These are phyloP conservation scores for Sugiyamaella chiloensis DNA, from an alignment of 805 yeast species.

Conservation along the genomic window DNA sequence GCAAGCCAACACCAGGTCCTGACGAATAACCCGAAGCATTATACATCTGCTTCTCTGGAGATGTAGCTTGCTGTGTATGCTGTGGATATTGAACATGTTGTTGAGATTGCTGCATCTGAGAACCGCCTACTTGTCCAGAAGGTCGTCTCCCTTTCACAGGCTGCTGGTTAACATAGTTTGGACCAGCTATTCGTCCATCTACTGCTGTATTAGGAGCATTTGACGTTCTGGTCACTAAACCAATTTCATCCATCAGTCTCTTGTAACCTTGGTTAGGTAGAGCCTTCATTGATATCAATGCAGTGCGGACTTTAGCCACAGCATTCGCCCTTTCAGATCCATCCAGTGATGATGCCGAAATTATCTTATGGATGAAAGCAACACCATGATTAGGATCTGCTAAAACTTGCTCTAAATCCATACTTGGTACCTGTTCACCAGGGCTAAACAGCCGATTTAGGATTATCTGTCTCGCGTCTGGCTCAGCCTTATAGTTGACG, in stretches of 20 bases:
- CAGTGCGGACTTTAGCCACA: constrained; percentile 57
- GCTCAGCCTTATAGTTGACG: constrained; percentile 64
- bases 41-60: not conserved
- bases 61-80: not conserved
- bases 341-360: constrained; percentile 63
- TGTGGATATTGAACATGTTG: not conserved
- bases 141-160: not conserved
- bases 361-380: constrained; percentile 72
- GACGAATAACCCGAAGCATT: not conserved
- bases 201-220: not conserved
- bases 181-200: not conserved
- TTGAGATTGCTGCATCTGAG: not conserved
- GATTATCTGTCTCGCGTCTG: constrained; percentile 56
- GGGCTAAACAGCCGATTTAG: constrained; percentile 57
- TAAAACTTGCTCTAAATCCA: constrained; percentile 54
- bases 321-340: constrained; percentile 58
- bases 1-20: not conserved
- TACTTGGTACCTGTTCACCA: constrained; percentile 38
- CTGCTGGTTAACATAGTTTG: not conserved
- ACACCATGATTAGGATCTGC: constrained; percentile 68
- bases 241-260: constrained; percentile 89
- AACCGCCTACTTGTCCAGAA: not conserved
- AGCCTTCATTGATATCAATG: constrained; percentile 58
- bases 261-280: constrained; percentile 65
- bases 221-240: constrained; percentile 40